Conservation (phyloP, 2,329 filamentous ascomycete species). For the Colletotrichum phormii region DNA sequence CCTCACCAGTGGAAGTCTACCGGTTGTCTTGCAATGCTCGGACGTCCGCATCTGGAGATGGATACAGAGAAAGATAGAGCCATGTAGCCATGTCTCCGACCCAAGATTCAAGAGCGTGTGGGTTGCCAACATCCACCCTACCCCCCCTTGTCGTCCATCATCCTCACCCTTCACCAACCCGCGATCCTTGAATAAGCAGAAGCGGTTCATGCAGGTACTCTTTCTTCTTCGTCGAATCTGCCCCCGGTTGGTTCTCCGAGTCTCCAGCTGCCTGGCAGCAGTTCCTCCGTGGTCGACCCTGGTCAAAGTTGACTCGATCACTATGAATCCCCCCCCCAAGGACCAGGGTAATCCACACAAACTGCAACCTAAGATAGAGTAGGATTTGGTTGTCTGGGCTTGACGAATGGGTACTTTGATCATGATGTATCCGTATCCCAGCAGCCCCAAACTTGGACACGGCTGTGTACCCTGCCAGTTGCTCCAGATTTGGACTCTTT, state of each 20-base stretch:
- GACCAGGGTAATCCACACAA: conserved; percentile 25
- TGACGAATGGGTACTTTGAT: conserved; percentile 16
- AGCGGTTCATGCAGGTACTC: conserved; percentile 39
- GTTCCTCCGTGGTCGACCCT: conserved; percentile 27
- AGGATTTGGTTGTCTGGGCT: conserved; percentile 9
- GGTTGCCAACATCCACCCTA: not conserved
- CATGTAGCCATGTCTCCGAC: not conserved
- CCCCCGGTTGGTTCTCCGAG: conserved; percentile 10
- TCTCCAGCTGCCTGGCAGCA: conserved; percentile 31
- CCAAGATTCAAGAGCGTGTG: not conserved
- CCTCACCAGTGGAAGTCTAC: conserved; percentile 27
- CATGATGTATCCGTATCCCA: conserved; percentile 2
- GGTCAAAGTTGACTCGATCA: conserved; percentile 17
- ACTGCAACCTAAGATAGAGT: conserved; percentile 30
- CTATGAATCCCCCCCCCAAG: conserved; percentile 8
- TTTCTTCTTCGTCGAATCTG: conserved; percentile 31
- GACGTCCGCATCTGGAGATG: conserved; percentile 21
- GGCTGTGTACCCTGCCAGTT: conserved; percentile 21
- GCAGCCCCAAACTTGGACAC: conserved; percentile 15
- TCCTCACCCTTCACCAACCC: conserved; percentile 30
- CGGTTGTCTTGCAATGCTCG: conserved; percentile 25
- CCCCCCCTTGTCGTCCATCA: conserved; percentile 25
- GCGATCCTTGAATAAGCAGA: conserved; percentile 29
- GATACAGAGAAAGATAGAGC: conserved; percentile 7
- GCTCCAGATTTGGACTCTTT: conserved; percentile 20